Percentiles rank a stretch among this genome's conserved stretches.
Conservation (phyloP, 371 early-diverging fungal species). For the Mortierella sp. region DNA sequence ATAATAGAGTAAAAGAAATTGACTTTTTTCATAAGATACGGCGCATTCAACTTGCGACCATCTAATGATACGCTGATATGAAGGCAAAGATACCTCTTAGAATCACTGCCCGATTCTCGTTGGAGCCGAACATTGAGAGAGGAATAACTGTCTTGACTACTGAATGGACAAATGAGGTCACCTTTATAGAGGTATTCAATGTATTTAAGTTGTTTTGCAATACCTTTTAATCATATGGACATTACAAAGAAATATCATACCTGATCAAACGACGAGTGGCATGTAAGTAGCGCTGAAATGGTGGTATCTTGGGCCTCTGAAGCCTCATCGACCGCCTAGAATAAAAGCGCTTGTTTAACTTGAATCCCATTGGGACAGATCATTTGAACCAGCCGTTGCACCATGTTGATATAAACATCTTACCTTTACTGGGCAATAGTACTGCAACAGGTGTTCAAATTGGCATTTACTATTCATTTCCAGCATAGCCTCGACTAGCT, state of each 20-base stretch:
- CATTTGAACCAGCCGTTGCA: background rate
- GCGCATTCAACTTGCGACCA: background rate
- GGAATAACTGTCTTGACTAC: constrained; percentile 65
- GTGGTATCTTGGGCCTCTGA: background rate
- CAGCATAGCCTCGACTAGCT: constrained; percentile 31
- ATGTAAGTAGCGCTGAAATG: background rate
- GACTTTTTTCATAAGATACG: too few relatives aligned
- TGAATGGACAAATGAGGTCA: constrained; percentile 57
- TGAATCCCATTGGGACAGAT: background rate
- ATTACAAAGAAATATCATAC: constrained; percentile 4
- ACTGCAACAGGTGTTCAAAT: constrained; percentile 18
- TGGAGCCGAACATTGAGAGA: constrained; percentile 64
- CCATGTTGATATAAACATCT: background rate
- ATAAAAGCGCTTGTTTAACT: background rate
- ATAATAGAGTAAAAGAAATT: background rate
- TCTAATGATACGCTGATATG: background rate
- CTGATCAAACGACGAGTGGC: constrained; percentile 30
- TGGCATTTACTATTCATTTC: constrained; percentile 18
- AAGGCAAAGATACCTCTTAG: constrained; percentile 56
- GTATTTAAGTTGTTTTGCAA: background rate
- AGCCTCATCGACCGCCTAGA: constrained; percentile 18
- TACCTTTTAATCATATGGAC: background rate
- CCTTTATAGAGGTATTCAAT: constrained; percentile 34
- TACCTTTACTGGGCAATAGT: constrained; percentile 49
- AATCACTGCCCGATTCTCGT: constrained; percentile 60